Base-by-base conservation (phyloP, 1,284 basidiomycete genomes). In the Ceratobasidium theobromae region DNA sequence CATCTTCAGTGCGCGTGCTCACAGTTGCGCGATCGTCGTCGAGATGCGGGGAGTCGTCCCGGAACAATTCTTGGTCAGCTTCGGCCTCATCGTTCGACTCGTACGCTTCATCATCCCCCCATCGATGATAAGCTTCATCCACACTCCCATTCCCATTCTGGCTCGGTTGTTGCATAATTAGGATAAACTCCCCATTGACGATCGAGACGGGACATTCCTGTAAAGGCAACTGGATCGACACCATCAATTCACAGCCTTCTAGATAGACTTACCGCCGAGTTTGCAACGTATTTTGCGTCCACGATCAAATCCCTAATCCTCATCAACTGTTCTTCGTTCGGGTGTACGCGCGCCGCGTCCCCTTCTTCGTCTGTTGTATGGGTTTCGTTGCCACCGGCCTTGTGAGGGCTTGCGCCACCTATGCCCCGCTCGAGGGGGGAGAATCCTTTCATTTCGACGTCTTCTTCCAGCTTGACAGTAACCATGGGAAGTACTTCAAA, bases 271-370 rank as follows among this genome's bases (percentile, higher is more conserved):
- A 87, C 89, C 76, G 85, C 81, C 53, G 82, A 76, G 52, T 80
- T 79, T 12, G 82, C 83, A n/a, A 95, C 74, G 8, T 77, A 77
- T 69, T 80, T 82, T 1, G 88, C 89, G 72, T 98, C 95, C 27
- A 82, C 79, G 58, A 95, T 79, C 52, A 98, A 78, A 75, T 98
- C 95, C 32, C 85, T 82, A 62, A 98, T 91, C 67, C 96, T 84
- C 93, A 97, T 96, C 53, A 98, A 79, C 72, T 95, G 91, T 78
- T 95, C 93, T 71, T 93, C 94, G 71, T 97, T 98, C 1, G 95
- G 95, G 78, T 97, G 95, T 6, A 89, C 86, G 28, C 66, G 69
- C 38, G 66, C 69, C 35, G 70, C 16, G 68, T 58, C 41, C 38
- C 48, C 48, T 27, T 54, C 21, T 5, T 49, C 30, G 32, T 25